A percentile compares a stretch with the other conserved stretches of the same genome.
Evolutionary conservation across 2,329 filamentous ascomycete species (phyloP).

Genomic region (Xylaria sp.): DNA sequence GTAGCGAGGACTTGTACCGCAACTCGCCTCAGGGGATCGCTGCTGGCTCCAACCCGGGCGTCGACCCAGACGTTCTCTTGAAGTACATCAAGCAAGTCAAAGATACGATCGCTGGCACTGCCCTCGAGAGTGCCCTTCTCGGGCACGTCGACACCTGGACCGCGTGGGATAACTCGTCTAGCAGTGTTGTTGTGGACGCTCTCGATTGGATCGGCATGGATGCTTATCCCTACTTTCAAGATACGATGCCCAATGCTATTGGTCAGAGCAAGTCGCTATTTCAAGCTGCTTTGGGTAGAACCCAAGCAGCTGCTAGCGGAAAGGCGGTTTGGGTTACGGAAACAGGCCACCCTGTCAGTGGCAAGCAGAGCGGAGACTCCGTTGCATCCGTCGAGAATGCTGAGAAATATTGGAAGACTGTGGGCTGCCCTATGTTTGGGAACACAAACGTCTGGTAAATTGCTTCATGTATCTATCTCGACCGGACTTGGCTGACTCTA

Average conservation of each 20-base stretch:
- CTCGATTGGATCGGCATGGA: conserved; percentile 86
- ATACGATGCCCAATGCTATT: conserved; percentile 73
- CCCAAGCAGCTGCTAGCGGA: conserved; percentile 66
- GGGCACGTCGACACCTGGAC: conserved; percentile 95
- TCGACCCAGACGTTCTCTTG: conserved; percentile 70
- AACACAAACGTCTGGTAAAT: conserved; percentile 74
- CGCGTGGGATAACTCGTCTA: conserved; percentile 77
- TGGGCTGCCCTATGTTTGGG: conserved; percentile 77
- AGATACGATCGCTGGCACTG: conserved; percentile 70
- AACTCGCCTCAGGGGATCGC: conserved; percentile 75
- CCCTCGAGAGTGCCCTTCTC: conserved; percentile 67
- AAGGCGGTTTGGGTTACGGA: conserved; percentile 89
- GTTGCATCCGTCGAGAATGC: conserved; percentile 75
- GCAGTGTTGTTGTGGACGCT: conserved; percentile 74
- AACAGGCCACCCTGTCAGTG: conserved; percentile 86
- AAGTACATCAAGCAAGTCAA: conserved; percentile 78
- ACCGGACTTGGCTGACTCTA: no score
- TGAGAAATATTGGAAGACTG: conserved; percentile 81
- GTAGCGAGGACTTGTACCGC: conserved; percentile 88
- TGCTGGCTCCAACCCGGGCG: conserved; percentile 71
- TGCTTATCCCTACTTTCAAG: conserved; percentile 87
- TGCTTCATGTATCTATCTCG: no score
- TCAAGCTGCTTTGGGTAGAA: conserved; percentile 71
- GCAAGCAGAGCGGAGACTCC: conserved; percentile 69
- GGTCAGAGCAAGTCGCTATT: conserved; percentile 74